phyloP scores from a whole-genome alignment of 83 land plant genomes.

The Isoetes engelmannii region DNA sequence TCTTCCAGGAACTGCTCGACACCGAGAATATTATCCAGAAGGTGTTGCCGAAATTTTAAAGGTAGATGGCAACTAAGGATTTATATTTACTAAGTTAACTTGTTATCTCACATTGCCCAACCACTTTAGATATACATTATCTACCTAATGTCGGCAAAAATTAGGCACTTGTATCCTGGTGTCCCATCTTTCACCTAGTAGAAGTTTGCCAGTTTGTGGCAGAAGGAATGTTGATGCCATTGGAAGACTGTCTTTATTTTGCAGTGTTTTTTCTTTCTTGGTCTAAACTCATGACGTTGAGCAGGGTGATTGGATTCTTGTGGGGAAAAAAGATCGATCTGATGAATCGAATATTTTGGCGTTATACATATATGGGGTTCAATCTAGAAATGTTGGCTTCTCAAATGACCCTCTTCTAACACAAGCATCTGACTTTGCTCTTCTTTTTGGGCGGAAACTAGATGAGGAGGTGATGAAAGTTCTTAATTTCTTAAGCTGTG shows the following conservation, averaged over 20 bases:
- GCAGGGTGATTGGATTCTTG: conserved; percentile 98
- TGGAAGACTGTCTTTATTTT: neutral
- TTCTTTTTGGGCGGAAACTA: conserved; percentile 83
- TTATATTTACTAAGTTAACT: no score
- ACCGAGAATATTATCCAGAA: conserved; percentile 98
- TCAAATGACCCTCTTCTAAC: conserved; percentile 72
- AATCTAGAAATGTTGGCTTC: conserved; percentile 64
- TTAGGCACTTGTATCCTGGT: no score
- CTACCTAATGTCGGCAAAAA: no score
- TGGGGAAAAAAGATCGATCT: conserved; percentile 22
- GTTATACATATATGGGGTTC: conserved; percentile 63
- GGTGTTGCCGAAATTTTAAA: conserved; percentile 79
- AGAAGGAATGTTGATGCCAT: no score
- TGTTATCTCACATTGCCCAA: no score
- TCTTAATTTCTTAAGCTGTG: neutral
- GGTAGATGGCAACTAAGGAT: conserved; percentile 25
- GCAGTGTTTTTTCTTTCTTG: neutral
- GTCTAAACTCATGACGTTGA: neutral
- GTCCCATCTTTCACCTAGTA: no score
- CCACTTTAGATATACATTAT: no score
- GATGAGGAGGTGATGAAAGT: conserved; percentile 70
- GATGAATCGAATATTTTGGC: conserved; percentile 29
- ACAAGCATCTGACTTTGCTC: conserved; percentile 81
- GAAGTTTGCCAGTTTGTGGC: no score
- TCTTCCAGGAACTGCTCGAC: conserved; percentile 94